These are phyloP conservation scores for Albifimbria verrucaria DNA, from an alignment of 2,329 filamentous ascomycete genomes.

Conservation along the genomic window DNA sequence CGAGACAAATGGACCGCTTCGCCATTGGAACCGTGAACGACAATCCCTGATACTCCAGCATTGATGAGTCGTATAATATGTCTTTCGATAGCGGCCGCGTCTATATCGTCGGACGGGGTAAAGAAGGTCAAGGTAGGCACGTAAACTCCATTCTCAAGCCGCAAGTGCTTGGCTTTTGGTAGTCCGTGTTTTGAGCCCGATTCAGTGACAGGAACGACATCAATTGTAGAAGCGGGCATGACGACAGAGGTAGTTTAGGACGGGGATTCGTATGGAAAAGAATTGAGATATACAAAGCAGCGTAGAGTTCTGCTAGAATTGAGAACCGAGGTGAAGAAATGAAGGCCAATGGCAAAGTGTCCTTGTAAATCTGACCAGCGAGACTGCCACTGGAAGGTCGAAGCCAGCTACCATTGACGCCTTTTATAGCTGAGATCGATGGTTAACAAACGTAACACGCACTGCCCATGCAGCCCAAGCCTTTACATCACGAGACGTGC, in stretches of 20 bases:
- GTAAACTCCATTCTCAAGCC: slow-evolving; percentile 30
- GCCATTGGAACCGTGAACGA: slow-evolving; percentile 79
- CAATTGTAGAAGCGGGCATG: no score
- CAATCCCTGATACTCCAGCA: slow-evolving; percentile 70
- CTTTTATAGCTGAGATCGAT: neutral
- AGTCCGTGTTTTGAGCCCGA: neutral
- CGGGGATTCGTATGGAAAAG: no score
- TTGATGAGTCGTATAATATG: slow-evolving; percentile 47
- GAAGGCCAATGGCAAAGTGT: no score
- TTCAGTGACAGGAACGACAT: no score
- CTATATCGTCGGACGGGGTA: slow-evolving; percentile 28
- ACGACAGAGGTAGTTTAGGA: no score
- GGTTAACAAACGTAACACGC: neutral
- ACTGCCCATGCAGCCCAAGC: neutral
- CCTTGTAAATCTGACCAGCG: no score
- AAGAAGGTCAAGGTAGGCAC: slow-evolving; percentile 36
- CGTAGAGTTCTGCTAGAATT: no score
- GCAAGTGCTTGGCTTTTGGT: slow-evolving; percentile 18
- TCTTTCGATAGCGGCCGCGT: slow-evolving; percentile 25
- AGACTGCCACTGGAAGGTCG: no score
- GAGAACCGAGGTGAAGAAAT: no score
- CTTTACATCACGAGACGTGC: neutral
- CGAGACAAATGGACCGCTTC: slow-evolving; percentile 78
- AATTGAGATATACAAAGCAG: no score
- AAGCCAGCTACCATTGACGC: neutral